Percentiles rank a stretch among this genome's conserved stretches.
These are phyloP conservation scores for Epichloe amarillans DNA, from an alignment of 2,329 filamentous ascomycete genomes.

Conservation along the genomic window DNA sequence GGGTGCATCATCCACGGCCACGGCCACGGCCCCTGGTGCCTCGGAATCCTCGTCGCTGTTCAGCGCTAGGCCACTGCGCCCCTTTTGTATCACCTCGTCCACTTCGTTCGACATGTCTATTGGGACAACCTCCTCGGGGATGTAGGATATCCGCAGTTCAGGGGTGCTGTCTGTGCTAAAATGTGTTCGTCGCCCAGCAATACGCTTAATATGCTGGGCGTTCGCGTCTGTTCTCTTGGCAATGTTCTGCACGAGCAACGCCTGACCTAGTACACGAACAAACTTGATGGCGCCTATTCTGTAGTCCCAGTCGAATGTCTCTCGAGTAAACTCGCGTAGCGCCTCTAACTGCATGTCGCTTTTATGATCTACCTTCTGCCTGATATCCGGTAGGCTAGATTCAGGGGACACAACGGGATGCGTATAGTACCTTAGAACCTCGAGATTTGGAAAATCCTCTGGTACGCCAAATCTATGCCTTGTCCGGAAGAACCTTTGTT, in stretches of 20 bases:
- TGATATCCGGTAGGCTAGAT: slow-evolving; percentile 25
- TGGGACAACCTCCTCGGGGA: slow-evolving; percentile 63
- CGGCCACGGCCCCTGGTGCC: slow-evolving; percentile 17
- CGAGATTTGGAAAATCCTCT: slow-evolving; percentile 64
- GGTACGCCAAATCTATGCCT: slow-evolving; percentile 67
- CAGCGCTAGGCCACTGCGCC: slow-evolving; percentile 42
- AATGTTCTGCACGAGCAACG: slow-evolving; percentile 53
- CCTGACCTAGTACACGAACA: slow-evolving; percentile 64
- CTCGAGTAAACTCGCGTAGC: slow-evolving; percentile 59
- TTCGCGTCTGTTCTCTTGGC: slow-evolving; percentile 18
- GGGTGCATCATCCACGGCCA: slow-evolving; percentile 11
- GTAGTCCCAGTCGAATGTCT: slow-evolving; percentile 79
- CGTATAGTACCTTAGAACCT: slow-evolving; percentile 76
- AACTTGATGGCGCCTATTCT: slow-evolving; percentile 72
- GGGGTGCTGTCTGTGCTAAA: slow-evolving; percentile 59
- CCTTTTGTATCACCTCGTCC: slow-evolving; percentile 41
- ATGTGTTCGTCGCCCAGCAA: slow-evolving; percentile 57
- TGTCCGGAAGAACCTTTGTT: slow-evolving; percentile 64
- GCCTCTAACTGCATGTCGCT: slow-evolving; percentile 24
- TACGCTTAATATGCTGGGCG: slow-evolving; percentile 42
- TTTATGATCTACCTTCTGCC: slow-evolving; percentile 13
- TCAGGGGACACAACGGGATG: slow-evolving; percentile 67
- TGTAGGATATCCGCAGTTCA: slow-evolving; percentile 68
- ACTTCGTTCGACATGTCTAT: slow-evolving; percentile 64
- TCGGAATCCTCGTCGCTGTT: slow-evolving; percentile 54